A percentile compares a stretch with the other conserved stretches of the same genome.
These are phyloP conservation scores for Leptographium wingfieldii DNA, from an alignment of 2,329 filamentous ascomycete species.

Conservation along the genomic window DNA sequence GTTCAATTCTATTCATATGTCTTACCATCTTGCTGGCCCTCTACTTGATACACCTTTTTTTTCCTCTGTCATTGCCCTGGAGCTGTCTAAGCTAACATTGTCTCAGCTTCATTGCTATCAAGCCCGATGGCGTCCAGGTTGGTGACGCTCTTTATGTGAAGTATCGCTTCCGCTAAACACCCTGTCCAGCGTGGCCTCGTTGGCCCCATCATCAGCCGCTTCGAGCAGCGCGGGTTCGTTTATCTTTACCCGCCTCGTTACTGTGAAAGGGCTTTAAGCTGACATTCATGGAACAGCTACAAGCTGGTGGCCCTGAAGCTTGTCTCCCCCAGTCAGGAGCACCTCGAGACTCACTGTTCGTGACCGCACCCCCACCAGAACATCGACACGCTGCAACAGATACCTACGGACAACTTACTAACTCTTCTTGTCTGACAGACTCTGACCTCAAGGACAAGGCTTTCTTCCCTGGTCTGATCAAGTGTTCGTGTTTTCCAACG, in stretches of 20 bases:
- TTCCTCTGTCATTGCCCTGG: background rate
- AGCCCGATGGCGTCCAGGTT: slow-evolving; percentile 99
- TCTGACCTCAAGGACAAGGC: slow-evolving; percentile 83
- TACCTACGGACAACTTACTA: background rate
- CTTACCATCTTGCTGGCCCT: slow-evolving; percentile 11
- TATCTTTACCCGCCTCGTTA: slow-evolving; percentile 7
- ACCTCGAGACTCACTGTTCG: slow-evolving; percentile 92
- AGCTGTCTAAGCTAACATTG: slow-evolving; percentile 5
- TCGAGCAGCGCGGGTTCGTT: slow-evolving; percentile 84
- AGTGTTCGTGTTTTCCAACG: slow-evolving; percentile 49
- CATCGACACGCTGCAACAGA: background rate
- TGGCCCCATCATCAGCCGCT: slow-evolving; percentile 94
- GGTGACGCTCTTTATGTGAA: slow-evolving; percentile 13
- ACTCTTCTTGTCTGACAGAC: slow-evolving; percentile 33
- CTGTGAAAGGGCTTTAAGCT: slow-evolving; percentile 1
- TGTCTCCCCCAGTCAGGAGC: slow-evolving; percentile 72
- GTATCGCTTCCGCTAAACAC: background rate
- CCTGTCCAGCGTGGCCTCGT: slow-evolving; percentile 69
- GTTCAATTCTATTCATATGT: slow-evolving; percentile 17
- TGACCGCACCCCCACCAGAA: slow-evolving; percentile 10
- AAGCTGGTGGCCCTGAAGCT: slow-evolving; percentile 99
- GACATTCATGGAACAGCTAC: slow-evolving; percentile 46
- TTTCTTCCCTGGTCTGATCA: slow-evolving; percentile 90
- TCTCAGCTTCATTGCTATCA: slow-evolving; percentile 96
- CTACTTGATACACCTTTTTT: background rate